Base-by-base conservation (phyloP, 1,284 basidiomycete genomes). In the Flammula alnicola region DNA sequence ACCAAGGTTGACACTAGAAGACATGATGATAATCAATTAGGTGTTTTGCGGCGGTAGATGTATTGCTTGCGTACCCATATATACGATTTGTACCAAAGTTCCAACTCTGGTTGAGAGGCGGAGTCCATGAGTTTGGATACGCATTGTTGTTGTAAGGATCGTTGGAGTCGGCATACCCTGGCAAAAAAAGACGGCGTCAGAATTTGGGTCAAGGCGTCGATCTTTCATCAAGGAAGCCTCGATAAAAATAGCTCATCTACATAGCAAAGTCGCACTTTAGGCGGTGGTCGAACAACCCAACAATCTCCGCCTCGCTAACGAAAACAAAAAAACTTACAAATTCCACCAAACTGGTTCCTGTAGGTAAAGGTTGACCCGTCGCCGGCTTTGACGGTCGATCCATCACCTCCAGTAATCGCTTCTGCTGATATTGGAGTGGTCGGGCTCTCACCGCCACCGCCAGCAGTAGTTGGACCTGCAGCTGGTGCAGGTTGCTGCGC, bases 141-240 rank as follows among this genome's bases (percentile, higher is more conserved):
- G 88, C 88, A 41, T 76, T 73, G 62, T 86, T 80, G 68, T 86
- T 86, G 70, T 84, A 89, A 3, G 91, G 89, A 63, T 88, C 73
- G 37, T 73, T 68, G n/a, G 84, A 80, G 71, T 92, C 84, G 57
- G 73, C 77, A 44, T 75, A 71, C 81, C 74, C 75, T 77, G 35
- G 6, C 41, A 45, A 29, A 23, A 25, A 41, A 41, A 33, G 20
- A 39, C 50, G 16, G 30, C 3, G 4, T 9, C 30, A 32, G n/a
- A n/a, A n/a, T n/a, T n/a, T n/a, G n/a, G n/a, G n/a, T n/a, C n/a
- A n/a, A n/a, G n/a, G n/a, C n/a, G 30, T 16, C 5, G 12, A 32
- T 32, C 12, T n/a, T n/a, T n/a, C n/a, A n/a, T n/a, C n/a, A n/a
- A n/a, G n/a, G n/a, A n/a, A n/a, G n/a, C n/a, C n/a, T n/a, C n/a